These are phyloP conservation scores for Mycena pura DNA, from an alignment of 768 basidiomycete genomes.

Conservation along the genomic window DNA sequence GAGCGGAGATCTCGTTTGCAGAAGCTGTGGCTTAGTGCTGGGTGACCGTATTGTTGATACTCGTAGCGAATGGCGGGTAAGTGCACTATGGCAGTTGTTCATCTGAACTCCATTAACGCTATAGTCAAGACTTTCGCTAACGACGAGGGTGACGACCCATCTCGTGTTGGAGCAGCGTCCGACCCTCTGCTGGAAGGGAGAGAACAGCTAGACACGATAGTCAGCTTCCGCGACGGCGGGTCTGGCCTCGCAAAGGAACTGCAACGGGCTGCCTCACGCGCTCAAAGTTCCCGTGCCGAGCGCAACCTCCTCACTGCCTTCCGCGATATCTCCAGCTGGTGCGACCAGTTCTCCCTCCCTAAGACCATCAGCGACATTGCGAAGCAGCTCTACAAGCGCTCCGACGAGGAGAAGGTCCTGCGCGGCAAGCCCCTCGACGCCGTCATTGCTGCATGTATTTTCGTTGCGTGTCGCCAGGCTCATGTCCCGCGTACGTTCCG, in stretches of 20 bases:
- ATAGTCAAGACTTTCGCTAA: conserved; percentile 99
- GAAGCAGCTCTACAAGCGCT: conserved; percentile 96
- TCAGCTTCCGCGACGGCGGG: conserved; percentile 94
- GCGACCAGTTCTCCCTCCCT: conserved; percentile 93
- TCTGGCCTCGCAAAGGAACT: conserved; percentile 91
- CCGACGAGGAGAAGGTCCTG: conserved; percentile 92
- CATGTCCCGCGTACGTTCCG: conserved; percentile 96
- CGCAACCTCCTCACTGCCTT: conserved; percentile 89
- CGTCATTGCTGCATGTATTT: conserved; percentile 96
- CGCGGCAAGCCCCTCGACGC: conserved; percentile 92
- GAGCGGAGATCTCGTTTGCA: conserved; percentile 96
- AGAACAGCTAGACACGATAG: conserved; percentile 93
- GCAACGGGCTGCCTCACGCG: conserved; percentile 88
- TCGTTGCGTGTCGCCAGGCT: conserved; percentile 95
- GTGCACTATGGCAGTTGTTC: conserved; percentile 41
- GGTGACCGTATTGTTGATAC: conserved; percentile 98
- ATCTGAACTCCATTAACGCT: conserved; percentile 25
- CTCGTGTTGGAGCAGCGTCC: conserved; percentile 96
- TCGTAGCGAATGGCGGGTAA: conserved; percentile 95
- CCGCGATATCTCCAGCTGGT: conserved; percentile 91
- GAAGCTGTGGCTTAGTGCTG: conserved; percentile 90
- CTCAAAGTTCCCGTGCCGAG: conserved; percentile 79
- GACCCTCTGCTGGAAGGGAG: conserved; percentile 94
- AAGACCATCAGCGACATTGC: conserved; percentile 95
- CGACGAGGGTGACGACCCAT: conserved; percentile 99